Conservation (phyloP, 805 yeast genomes). For the Candida glaebosa region DNA sequence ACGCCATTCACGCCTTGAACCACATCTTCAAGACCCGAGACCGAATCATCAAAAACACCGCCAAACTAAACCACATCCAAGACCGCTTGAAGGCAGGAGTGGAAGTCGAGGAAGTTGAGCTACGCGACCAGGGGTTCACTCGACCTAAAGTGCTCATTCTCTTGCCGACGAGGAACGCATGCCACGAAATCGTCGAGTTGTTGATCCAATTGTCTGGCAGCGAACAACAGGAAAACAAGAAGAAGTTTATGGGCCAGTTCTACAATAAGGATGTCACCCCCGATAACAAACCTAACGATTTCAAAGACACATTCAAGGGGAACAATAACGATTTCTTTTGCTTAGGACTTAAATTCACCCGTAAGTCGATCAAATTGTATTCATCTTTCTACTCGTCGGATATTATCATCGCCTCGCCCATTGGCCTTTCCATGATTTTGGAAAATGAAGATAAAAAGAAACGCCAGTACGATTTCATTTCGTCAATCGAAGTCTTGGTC, state of each 20-base stretch:
- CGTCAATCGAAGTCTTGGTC: constrained; percentile 80
- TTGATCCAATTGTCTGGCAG: constrained; percentile 62
- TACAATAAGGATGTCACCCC: constrained; percentile 45
- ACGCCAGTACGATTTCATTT: constrained; percentile 74
- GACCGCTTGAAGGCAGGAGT: constrained; percentile 41
- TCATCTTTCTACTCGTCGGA: constrained; percentile 84
- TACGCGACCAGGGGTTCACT: constrained; percentile 92
- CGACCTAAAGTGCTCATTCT: constrained; percentile 84
- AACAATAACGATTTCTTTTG: constrained; percentile 90
- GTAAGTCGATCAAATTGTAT: constrained; percentile 81
- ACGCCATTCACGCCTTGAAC: constrained; percentile 70
- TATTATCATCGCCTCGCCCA: constrained; percentile 84
- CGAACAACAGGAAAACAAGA: constrained; percentile 76
- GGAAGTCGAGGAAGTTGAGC: constrained; percentile 47
- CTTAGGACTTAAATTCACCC: constrained; percentile 84
- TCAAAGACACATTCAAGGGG: constrained; percentile 75
- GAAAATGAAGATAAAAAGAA: constrained; percentile 56
- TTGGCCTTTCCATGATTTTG: constrained; percentile 73
- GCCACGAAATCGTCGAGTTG: constrained; percentile 63
- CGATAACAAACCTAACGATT: constrained; percentile 74
- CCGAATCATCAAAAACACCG: constrained; percentile 72
- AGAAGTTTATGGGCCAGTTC: constrained; percentile 72
- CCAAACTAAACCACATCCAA: constrained; percentile 44
- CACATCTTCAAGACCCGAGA: constrained; percentile 88
- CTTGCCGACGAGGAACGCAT: constrained; percentile 79